phyloP scores from a whole-genome alignment of 176 grass and related monocot species.

The Raddia distichophylla region DNA sequence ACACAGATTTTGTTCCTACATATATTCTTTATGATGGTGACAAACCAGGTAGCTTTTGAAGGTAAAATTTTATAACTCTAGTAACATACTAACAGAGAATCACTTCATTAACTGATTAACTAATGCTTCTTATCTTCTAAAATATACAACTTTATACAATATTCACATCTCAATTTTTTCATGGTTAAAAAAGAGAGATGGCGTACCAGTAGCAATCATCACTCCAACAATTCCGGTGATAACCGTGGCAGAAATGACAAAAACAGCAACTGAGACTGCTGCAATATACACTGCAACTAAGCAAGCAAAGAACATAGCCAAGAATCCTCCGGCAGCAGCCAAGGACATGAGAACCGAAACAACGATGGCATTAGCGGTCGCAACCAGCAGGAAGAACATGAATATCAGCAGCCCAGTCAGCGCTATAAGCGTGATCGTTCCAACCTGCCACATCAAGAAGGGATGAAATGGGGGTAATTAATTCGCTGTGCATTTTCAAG shows the following conservation, averaged over 20 bases:
- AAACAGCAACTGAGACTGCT: conserved; percentile 66
- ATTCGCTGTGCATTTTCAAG: not conserved
- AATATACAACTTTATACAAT: not conserved
- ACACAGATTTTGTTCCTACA: not conserved
- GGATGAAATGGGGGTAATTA: conserved; percentile 1
- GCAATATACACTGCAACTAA: conserved; percentile 77
- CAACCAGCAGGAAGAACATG: conserved; percentile 74
- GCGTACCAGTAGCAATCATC: conserved; percentile 70
- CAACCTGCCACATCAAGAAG: conserved; percentile 59
- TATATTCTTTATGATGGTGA: not conserved
- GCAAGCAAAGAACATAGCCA: conserved; percentile 86
- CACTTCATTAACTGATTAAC: not conserved
- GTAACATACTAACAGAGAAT: not conserved
- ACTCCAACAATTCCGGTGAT: conserved; percentile 64
- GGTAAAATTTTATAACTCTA: not conserved
- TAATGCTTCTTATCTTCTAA: not conserved
- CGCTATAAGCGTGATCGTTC: conserved; percentile 66
- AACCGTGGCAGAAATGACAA: conserved; percentile 60
- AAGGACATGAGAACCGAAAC: conserved; percentile 78
- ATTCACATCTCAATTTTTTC: not conserved
- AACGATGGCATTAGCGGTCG: conserved; percentile 70
- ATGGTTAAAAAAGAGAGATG: conserved; percentile 4
- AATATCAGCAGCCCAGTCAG: conserved; percentile 77
- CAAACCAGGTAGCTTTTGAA: not conserved
- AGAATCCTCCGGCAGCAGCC: conserved; percentile 82